These are phyloP conservation scores for Rhododendron henanense DNA, from an alignment of 148 eudicot genomes.

Conservation along the genomic window DNA sequence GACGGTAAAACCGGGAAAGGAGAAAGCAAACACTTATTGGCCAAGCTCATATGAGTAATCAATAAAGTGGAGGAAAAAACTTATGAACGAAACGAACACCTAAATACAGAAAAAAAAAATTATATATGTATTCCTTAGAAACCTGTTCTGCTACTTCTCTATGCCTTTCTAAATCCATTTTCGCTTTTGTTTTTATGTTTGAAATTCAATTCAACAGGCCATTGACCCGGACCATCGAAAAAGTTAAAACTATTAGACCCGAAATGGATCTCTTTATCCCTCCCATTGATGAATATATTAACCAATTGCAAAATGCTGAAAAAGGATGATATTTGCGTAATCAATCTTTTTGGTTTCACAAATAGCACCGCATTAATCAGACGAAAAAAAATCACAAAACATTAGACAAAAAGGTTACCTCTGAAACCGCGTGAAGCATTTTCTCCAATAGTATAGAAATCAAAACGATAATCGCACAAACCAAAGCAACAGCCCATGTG, in stretches of 20 bases:
- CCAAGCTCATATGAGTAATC: not conserved
- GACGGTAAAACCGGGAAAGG: not conserved
- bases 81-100: not conserved
- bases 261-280: not conserved
- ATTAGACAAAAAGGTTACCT: constrained; percentile 26
- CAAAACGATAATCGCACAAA: constrained; percentile 54
- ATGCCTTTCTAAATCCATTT: too few species aligned
- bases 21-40: not conserved
- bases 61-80: not conserved
- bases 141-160: not conserved
- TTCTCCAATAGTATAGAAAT: constrained; percentile 70
- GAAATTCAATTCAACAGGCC: not conserved
- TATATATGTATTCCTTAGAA: not conserved
- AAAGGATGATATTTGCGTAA: not conserved
- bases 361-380: not conserved
- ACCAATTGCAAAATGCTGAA: not conserved
- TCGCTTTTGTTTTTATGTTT: not conserved
- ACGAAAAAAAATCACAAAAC: not conserved
- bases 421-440: constrained; percentile 47
- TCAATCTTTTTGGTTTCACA: not conserved
- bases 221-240: not conserved
- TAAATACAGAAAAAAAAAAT: not conserved
- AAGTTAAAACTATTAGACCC: not conserved
- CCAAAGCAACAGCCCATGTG: constrained; percentile 84
- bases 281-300: not conserved